These are phyloP conservation scores for Clavariopsis aquatica DNA, from an alignment of 495 filamentous ascomycete species.

Conservation along the genomic window DNA sequence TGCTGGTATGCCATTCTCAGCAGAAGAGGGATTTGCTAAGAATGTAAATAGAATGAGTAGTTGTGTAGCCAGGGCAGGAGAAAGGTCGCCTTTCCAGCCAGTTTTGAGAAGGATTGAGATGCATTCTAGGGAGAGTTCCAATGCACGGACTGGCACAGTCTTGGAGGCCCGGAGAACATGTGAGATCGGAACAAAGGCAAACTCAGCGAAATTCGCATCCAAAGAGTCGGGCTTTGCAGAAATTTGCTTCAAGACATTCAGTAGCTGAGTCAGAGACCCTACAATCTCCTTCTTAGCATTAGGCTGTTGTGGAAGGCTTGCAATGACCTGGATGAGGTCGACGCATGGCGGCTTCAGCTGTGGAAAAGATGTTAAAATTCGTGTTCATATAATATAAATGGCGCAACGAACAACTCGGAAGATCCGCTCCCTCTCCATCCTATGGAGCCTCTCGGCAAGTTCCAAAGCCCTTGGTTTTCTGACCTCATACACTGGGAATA, in stretches of 20 bases:
- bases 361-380: background rate
- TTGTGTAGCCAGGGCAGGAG: constrained; percentile 73
- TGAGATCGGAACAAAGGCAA: constrained; percentile 89
- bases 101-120: constrained; percentile 68
- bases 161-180: constrained; percentile 80
- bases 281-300: constrained; percentile 57
- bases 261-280: constrained; percentile 56
- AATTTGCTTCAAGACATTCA: constrained; percentile 55
- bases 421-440: constrained; percentile 24
- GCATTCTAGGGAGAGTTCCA: constrained; percentile 75
- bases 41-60: constrained; percentile 83
- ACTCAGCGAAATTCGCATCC: constrained; percentile 85
- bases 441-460: background rate
- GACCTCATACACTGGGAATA: background rate
- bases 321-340: constrained; percentile 68
- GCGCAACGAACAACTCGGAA: constrained; percentile 10
- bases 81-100: constrained; percentile 73
- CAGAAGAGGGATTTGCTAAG: constrained; percentile 65
- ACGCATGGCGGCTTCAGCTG: constrained; percentile 79
- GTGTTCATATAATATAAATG: background rate
- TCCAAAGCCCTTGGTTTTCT: background rate
- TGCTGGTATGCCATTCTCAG: constrained; percentile 34
- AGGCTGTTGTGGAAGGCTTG: constrained; percentile 59
- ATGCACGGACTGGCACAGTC: constrained; percentile 65
- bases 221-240: constrained; percentile 55